Percentiles rank a stretch among this genome's conserved stretches.
Evolutionary conservation across 352 stramenopile genomes (phyloP).

Genomic region (Elongisporangium anandrum): DNA sequence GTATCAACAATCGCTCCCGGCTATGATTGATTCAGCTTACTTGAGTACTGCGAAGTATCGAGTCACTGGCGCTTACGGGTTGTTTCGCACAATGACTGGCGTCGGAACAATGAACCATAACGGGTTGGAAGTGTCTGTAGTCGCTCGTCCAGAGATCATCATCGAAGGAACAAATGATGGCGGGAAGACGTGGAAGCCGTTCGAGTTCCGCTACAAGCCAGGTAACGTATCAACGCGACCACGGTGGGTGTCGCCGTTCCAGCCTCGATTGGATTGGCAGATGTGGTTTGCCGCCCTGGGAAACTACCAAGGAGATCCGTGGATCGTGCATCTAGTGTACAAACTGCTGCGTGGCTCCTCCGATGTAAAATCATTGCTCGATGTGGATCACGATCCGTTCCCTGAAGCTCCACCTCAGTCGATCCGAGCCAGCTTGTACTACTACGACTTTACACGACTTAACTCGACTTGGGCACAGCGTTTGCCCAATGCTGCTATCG

Average conservation of each 20-base stretch:
- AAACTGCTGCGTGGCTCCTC: constrained; percentile 70
- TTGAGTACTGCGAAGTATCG: constrained; percentile 23
- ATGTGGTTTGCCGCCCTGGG: constrained; percentile 91
- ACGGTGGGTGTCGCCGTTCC: constrained; percentile 30
- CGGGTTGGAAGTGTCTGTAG: constrained; percentile 24
- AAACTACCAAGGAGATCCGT: constrained; percentile 76
- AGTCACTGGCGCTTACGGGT: constrained; percentile 70
- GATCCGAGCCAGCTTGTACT: constrained; percentile 65
- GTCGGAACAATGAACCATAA: constrained; percentile 42
- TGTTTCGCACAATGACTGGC: constrained; percentile 90
- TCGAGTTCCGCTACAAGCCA: constrained; percentile 89
- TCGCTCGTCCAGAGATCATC: constrained; percentile 87
- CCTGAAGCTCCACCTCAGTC: constrained; percentile 25
- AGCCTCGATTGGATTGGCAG: constrained; percentile 89
- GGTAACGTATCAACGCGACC: constrained; percentile 35
- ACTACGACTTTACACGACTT: constrained; percentile 85
- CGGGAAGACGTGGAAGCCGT: constrained; percentile 53
- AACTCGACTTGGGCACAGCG: constrained; percentile 53
- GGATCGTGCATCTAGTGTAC: constrained; percentile 82
- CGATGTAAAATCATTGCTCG: constrained; percentile 65
- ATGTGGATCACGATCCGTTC: constrained; percentile 54
- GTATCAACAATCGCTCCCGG: constrained; percentile 27
- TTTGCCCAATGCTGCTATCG: constrained; percentile 23
- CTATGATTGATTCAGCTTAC: constrained; percentile 23
- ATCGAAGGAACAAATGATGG: constrained; percentile 65